phyloP scores from a whole-genome alignment of 2,329 filamentous ascomycete species.

The Esteya vermicola region DNA sequence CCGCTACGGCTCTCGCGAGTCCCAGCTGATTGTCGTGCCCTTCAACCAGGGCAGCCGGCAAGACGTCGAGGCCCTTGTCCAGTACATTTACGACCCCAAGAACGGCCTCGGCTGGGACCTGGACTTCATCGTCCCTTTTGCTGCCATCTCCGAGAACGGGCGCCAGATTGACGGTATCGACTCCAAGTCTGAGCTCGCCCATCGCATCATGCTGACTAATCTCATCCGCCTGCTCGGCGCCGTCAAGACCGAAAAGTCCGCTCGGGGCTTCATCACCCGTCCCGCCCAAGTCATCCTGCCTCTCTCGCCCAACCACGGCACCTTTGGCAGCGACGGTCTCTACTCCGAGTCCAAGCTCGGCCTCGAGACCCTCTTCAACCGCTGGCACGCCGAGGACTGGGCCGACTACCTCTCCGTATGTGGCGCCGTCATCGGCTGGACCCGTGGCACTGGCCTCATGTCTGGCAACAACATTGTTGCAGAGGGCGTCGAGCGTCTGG shows the following conservation, averaged over 20 bases:
- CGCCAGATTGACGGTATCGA: slow-evolving; percentile 95
- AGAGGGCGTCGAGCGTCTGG: slow-evolving; percentile 90
- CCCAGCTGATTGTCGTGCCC: slow-evolving; percentile 91
- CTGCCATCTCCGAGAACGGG: slow-evolving; percentile 93
- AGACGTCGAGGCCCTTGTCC: slow-evolving; percentile 82
- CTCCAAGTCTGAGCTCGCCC: slow-evolving; percentile 92
- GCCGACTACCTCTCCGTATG: slow-evolving; percentile 95
- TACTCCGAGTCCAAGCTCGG: slow-evolving; percentile 94
- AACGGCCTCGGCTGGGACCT: slow-evolving; percentile 96
- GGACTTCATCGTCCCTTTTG: slow-evolving; percentile 90
- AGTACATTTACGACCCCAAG: slow-evolving; percentile 96
- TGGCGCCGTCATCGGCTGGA: slow-evolving; percentile 97
- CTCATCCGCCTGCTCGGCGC: slow-evolving; percentile 77
- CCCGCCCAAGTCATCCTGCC: slow-evolving; percentile 94
- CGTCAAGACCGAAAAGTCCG: slow-evolving; percentile 82
- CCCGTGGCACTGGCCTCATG: slow-evolving; percentile 82
- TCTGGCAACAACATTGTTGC: slow-evolving; percentile 60
- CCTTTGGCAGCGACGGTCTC: slow-evolving; percentile 92
- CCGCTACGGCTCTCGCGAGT: slow-evolving; percentile 82
- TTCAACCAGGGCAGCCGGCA: slow-evolving; percentile 99
- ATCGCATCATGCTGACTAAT: slow-evolving; percentile 98
- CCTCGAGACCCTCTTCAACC: slow-evolving; percentile 93
- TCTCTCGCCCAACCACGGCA: slow-evolving; percentile 94
- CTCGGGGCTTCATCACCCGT: slow-evolving; percentile 81
- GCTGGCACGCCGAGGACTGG: slow-evolving; percentile 97